Evolutionary conservation across 371 early-diverging fungal species (phyloP).

Genomic region (Mortierella sp.): DNA sequence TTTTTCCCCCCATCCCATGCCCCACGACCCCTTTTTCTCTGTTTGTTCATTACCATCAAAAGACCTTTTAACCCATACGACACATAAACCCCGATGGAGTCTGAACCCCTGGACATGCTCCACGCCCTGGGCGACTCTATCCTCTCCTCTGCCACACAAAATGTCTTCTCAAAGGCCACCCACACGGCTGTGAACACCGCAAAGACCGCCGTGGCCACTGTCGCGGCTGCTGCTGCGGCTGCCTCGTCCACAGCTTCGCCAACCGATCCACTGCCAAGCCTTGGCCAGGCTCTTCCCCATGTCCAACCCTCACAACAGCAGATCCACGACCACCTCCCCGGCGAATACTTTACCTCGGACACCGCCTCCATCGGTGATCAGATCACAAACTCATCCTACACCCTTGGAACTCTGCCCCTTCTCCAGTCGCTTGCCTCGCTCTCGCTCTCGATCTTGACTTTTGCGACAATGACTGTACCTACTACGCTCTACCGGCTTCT

Average conservation of each 20-base stretch:
- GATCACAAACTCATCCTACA: neutral
- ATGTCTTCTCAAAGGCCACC: slow-evolving; percentile 7
- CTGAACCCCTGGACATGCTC: neutral
- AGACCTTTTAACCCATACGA: too few species aligned
- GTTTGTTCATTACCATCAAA: neutral
- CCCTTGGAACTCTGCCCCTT: slow-evolving; percentile 23
- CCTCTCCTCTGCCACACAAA: slow-evolving; percentile 8
- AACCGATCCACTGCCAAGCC: neutral
- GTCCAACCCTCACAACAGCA: neutral
- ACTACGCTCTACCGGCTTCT: slow-evolving; percentile 66
- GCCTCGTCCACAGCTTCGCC: slow-evolving; percentile 3
- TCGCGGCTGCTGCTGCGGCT: slow-evolving; percentile 21
- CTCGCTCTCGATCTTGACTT: slow-evolving; percentile 60
- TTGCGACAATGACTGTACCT: slow-evolving; percentile 68
- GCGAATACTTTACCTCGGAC: neutral
- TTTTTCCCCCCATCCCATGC: neutral
- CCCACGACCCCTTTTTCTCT: neutral
- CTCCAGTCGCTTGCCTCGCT: slow-evolving; percentile 54
- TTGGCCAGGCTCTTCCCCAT: neutral
- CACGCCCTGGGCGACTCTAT: neutral
- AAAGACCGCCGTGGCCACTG: slow-evolving; percentile 1
- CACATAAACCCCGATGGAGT: neutral
- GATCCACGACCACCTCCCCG: neutral
- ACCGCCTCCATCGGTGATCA: neutral
- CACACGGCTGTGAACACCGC: neutral